Conservation (phyloP, 768 basidiomycete species). For the Postia placenta region DNA sequence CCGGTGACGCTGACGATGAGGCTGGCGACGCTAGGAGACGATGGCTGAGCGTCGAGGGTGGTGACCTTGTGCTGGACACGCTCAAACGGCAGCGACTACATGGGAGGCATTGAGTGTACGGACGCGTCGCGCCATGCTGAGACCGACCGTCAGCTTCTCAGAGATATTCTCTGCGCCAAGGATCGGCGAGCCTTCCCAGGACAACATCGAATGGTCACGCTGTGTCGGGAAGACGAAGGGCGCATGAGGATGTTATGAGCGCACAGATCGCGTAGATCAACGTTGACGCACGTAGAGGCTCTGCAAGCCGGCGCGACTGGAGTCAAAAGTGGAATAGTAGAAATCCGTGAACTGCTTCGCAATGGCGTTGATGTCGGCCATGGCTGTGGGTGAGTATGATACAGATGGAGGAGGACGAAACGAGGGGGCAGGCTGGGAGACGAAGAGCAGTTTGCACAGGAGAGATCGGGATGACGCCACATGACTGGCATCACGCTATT, state of each 20-base stretch:
- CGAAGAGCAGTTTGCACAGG: background rate
- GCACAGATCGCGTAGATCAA: constrained; percentile 18
- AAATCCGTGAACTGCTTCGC: constrained; percentile 75
- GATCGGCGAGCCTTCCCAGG: constrained; percentile 63
- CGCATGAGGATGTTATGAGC: constrained; percentile 3
- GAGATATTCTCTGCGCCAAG: constrained; percentile 50
- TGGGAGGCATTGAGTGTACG: background rate
- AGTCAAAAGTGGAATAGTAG: constrained; percentile 81
- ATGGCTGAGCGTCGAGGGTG: constrained; percentile 87
- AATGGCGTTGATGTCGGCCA: constrained; percentile 70
- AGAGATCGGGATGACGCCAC: constrained; percentile 2
- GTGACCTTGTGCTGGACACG: constrained; percentile 76
- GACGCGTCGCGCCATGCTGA: background rate
- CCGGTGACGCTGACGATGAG: constrained; percentile 89
- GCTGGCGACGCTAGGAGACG: constrained; percentile 47
- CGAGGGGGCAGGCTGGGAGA: constrained; percentile 1
- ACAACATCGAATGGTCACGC: constrained; percentile 80
- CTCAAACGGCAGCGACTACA: constrained; percentile 66
- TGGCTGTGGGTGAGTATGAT: constrained; percentile 25
- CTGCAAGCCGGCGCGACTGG: constrained; percentile 46
- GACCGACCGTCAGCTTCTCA: constrained; percentile 67
- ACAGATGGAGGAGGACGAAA: constrained; percentile 12
- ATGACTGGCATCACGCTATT: background rate
- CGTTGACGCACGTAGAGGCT: constrained; percentile 70
- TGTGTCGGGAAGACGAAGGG: constrained; percentile 27